Percentiles rank a stretch among this genome's conserved stretches.
Conservation (phyloP, 2,329 filamentous ascomycete species). For the Clarireedia hainanense region DNA sequence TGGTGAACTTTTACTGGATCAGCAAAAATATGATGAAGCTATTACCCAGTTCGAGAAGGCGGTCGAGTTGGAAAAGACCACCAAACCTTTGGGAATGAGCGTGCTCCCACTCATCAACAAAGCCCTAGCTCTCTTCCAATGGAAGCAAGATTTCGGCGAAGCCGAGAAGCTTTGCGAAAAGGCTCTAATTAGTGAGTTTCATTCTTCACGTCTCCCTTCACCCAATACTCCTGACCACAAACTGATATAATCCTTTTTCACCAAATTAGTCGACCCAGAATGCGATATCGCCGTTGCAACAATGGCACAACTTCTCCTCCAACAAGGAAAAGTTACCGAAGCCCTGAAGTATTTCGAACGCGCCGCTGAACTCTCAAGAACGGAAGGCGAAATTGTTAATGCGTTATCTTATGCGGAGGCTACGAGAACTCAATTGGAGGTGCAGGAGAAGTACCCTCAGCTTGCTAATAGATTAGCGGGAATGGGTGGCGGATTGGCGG, state of each 20-base stretch:
- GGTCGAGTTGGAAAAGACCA: constrained; percentile 97
- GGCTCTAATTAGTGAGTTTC: constrained; percentile 83
- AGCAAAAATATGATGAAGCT: constrained; percentile 89
- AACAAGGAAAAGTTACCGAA: constrained; percentile 94
- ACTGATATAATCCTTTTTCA: constrained; percentile 6
- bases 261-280: constrained; percentile 75
- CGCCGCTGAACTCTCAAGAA: constrained; percentile 87
- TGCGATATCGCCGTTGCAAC: constrained; percentile 98
- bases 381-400: constrained; percentile 92
- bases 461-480: constrained; percentile 63
- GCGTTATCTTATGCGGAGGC: constrained; percentile 95
- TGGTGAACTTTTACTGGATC: constrained; percentile 91
- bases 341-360: constrained; percentile 96
- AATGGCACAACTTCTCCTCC: constrained; percentile 93
- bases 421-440: constrained; percentile 89
- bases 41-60: constrained; percentile 97
- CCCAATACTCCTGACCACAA: background rate
- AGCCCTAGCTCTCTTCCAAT: constrained; percentile 92
- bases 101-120: constrained; percentile 98
- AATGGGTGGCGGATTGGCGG: constrained; percentile 39
- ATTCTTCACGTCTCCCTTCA: background rate
- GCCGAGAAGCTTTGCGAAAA: constrained; percentile 96
- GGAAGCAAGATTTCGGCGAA: constrained; percentile 93
- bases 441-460: constrained; percentile 79
- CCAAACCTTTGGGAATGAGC: constrained; percentile 92